A percentile compares a stretch with the other conserved stretches of the same genome.
Evolutionary conservation across 2,329 filamentous ascomycete species (phyloP).

Genomic region (Dactylellina parvicollis): DNA sequence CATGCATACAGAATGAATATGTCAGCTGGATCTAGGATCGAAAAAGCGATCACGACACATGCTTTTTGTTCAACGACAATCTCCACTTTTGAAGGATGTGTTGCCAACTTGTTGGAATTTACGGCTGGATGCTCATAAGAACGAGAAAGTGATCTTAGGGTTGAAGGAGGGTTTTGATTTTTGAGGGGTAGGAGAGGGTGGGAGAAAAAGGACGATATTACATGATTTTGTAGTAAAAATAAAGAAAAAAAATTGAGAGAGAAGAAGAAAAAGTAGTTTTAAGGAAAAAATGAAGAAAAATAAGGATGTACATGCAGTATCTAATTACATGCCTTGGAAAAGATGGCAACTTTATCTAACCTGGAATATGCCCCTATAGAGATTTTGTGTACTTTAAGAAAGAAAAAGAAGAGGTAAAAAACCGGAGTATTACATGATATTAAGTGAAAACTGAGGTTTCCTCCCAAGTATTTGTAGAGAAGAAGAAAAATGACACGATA

Average conservation of each 20-base stretch:
- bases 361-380: slow-evolving; percentile 21
- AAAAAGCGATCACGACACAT: no score
- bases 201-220: slow-evolving; percentile 4
- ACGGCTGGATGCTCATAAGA: no score
- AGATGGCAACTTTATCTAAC: slow-evolving; percentile 32
- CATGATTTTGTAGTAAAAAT: slow-evolving; percentile 1
- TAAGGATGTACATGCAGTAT: slow-evolving; percentile 32
- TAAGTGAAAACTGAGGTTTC: slow-evolving; percentile 17
- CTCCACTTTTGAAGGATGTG: no score
- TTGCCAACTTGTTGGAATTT: no score
- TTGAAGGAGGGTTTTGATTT: slow-evolving; percentile 19
- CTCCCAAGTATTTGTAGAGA: slow-evolving; percentile 9
- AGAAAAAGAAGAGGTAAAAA: slow-evolving; percentile 1
- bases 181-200: not conserved
- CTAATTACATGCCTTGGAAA: slow-evolving; percentile 45
- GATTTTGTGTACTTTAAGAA: slow-evolving; percentile 16
- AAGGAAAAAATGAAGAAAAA: not conserved
- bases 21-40: no score
- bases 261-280: not conserved
- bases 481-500: slow-evolving; percentile 27
- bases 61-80: no score
- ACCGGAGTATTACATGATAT: slow-evolving; percentile 49
- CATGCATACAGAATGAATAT: no score
- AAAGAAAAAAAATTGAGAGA: not conserved
- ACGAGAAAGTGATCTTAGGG: not conserved